Conservation (phyloP, 2,329 filamentous ascomycete species). For the Moelleriella libera region DNA sequence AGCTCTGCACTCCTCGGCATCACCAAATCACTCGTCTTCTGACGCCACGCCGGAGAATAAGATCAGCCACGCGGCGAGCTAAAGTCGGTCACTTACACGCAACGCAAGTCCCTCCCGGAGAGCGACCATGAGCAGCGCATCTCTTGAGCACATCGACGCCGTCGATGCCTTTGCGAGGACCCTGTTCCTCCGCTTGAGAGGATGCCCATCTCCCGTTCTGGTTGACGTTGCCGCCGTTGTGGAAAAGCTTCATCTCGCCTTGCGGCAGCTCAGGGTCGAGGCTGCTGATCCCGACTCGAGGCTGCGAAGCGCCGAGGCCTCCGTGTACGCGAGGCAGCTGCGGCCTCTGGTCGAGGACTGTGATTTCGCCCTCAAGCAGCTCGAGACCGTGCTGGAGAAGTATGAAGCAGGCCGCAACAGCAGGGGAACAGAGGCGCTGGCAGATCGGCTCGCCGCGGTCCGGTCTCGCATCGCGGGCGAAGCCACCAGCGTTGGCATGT, state of each 20-base stretch:
- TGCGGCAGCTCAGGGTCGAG: conserved; percentile 45
- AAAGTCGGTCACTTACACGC: too few relatives aligned
- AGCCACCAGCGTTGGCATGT: conserved; percentile 37
- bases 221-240: conserved; percentile 37
- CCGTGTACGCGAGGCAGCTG: conserved; percentile 34
- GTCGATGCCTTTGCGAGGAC: conserved; percentile 40
- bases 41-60: too few relatives aligned
- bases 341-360: conserved; percentile 38
- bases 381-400: conserved; percentile 36
- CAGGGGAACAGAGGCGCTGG: conserved; percentile 17
- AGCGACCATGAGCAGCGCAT: conserved; percentile 16
- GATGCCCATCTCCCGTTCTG: conserved; percentile 26
- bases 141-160: conserved; percentile 34
- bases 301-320: conserved; percentile 28
- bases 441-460: conserved; percentile 25
- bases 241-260: conserved; percentile 36
- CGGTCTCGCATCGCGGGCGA: conserved; percentile 34
- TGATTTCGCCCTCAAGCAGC: conserved; percentile 38
- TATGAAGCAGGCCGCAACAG: conserved; percentile 18
- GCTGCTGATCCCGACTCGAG: conserved; percentile 41
- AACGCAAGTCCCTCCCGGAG: too few relatives aligned
- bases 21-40: too few relatives aligned
- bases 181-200: conserved; percentile 38
- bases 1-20: too few relatives aligned
- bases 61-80: too few relatives aligned